Base-by-base conservation (phyloP, 176 grass and related monocot species). In the Eleusine indica region DNA sequence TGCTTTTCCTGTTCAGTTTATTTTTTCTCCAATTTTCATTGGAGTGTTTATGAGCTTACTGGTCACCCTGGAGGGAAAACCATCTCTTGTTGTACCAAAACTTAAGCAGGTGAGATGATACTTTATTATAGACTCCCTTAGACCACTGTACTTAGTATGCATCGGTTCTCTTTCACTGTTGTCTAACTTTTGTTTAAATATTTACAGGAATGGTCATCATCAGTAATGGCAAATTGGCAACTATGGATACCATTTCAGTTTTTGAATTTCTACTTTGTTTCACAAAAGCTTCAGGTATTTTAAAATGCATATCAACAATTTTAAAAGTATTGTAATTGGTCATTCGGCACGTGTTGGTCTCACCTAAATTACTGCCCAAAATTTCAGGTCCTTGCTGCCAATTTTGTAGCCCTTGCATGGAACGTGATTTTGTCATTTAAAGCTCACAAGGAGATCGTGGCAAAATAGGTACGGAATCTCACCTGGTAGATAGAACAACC, bases 161-260 rank as follows among this genome's bases (percentile, higher is more conserved):
- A 37, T 57, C 4, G 30, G 18, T 29, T 64, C n/a, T 66, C 9
- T 71, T 85, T 83, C 72, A 61, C 56, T 85, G 84, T 7, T 76
- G 7, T 28, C 22, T 70, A 62, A 56, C 57, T 84, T 74, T 21
- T 62, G 28, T 29, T 85, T 19, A 67, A 5, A 63, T 54, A 48
- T 84, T 73, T 85, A 57, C 76, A 95, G 91, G 93, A 95, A 58
- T 98, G 93, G 93, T 80, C 91, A 77, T 82, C 91, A 79, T 89
- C 60, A 72, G 52, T 82, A 6, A 43, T 95, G 72, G 93, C 75
- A 49, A 98, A 98, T 85, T 95, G 96, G 93, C 93, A 98, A 67
- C 77, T 98, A 61, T 98, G 96, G 96, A 85, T 98, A 87, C 83
- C 96, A 4, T 98, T 98, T 68, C 96, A 98, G 71, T 98, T 98